phyloP scores from a whole-genome alignment of 768 basidiomycete genomes.

The Amanita phalloides region DNA sequence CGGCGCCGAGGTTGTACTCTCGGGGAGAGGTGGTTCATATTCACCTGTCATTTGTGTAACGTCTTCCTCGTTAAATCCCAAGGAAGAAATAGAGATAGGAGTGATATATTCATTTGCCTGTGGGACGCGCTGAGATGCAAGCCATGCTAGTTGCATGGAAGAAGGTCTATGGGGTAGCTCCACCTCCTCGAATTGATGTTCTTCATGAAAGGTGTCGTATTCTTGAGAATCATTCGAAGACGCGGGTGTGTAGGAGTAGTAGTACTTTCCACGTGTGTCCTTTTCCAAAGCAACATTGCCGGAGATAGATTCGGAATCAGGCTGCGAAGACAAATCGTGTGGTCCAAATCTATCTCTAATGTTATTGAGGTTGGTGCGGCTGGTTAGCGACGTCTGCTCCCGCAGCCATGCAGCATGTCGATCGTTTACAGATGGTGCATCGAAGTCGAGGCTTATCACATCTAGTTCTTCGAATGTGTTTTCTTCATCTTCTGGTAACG shows the following conservation, averaged over 20 bases:
- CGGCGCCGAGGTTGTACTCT: constrained; percentile 33
- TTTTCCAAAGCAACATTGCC: constrained; percentile 45
- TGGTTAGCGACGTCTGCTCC: constrained; percentile 65
- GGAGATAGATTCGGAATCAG: constrained; percentile 42
- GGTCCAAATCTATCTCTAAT: constrained; percentile 44
- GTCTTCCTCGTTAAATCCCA: background rate
- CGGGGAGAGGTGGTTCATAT: constrained; percentile 16
- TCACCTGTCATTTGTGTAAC: constrained; percentile 14
- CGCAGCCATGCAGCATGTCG: constrained; percentile 74
- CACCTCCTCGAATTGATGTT: constrained; percentile 15
- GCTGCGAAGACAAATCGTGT: constrained; percentile 35
- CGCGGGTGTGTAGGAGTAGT: constrained; percentile 56
- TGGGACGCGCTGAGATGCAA: constrained; percentile 39
- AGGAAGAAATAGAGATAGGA: constrained; percentile 10
- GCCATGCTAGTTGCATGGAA: constrained; percentile 58
- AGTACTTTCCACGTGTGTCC: constrained; percentile 61
- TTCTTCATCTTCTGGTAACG: background rate
- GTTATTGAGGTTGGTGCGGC: constrained; percentile 49
- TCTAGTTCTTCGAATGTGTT: constrained; percentile 9
- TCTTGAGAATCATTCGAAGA: constrained; percentile 46
- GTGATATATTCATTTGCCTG: constrained; percentile 18
- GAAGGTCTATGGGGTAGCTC: constrained; percentile 37
- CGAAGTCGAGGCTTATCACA: constrained; percentile 29
- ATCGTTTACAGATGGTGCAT: constrained; percentile 41
- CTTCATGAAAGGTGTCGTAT: constrained; percentile 35